A percentile compares a stretch with the other conserved stretches of the same genome.
Evolutionary conservation across 108 stramenopile genomes (phyloP).

Genomic region (Bacterosira constricta): DNA sequence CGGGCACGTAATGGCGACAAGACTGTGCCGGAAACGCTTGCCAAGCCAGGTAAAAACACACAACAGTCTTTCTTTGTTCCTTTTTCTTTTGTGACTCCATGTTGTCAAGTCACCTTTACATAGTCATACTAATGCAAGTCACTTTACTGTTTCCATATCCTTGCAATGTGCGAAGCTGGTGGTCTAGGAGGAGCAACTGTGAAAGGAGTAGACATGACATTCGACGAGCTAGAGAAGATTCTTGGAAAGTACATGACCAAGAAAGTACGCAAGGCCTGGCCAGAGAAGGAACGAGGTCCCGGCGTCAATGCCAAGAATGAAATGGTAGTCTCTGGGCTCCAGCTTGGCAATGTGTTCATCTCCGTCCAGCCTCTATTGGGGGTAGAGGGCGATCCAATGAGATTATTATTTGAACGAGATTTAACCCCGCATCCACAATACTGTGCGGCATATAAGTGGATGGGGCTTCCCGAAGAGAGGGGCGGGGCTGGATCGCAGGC

Average conservation of each 20-base stretch:
- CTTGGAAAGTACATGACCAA: constrained; percentile 77
- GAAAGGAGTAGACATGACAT: constrained; percentile 50
- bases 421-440: constrained; percentile 91
- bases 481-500: constrained; percentile 64
- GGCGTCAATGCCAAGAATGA: constrained; percentile 68
- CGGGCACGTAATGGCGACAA: constrained; percentile 57
- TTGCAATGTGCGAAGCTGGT: no score
- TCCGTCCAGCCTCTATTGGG: constrained; percentile 86
- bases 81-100: no score
- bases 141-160: no score
- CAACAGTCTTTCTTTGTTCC: no score
- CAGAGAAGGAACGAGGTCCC: constrained; percentile 63
- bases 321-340: constrained; percentile 74
- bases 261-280: constrained; percentile 76
- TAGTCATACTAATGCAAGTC: no score
- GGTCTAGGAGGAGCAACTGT: constrained; percentile 73
- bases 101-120: background rate
- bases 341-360: constrained; percentile 83
- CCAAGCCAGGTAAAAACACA: constrained; percentile 31
- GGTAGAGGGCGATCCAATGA: constrained; percentile 90
- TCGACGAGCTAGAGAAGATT: constrained; percentile 65
- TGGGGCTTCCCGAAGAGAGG: constrained; percentile 52
- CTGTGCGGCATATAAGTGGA: constrained; percentile 77
- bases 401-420: constrained; percentile 83
- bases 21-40: constrained; percentile 64